Conservation (phyloP, 805 yeast genomes). For the Zygosaccharomyces siamensis region DNA sequence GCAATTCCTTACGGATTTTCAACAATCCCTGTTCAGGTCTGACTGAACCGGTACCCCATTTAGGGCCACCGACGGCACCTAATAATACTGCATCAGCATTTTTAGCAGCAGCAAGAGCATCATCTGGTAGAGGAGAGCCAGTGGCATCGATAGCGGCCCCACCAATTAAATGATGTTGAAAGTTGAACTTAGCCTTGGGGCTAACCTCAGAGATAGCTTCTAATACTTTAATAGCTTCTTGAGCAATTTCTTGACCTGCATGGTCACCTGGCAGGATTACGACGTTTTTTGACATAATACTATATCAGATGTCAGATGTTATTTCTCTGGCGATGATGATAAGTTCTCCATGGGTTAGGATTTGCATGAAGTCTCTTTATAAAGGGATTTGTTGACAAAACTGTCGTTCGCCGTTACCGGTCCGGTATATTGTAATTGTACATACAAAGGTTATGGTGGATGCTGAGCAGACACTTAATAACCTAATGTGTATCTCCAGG, state of each 20-base stretch:
- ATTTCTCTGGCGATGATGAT: background rate
- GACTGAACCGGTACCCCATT: slow-evolving; percentile 96
- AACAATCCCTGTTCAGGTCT: slow-evolving; percentile 97
- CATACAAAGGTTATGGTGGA: background rate
- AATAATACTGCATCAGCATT: slow-evolving; percentile 89
- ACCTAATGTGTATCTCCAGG: too few relatives aligned
- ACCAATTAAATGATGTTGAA: slow-evolving; percentile 83
- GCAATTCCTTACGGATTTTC: slow-evolving; percentile 89
- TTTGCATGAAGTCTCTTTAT: background rate
- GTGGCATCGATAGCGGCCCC: slow-evolving; percentile 98
- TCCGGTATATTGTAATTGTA: background rate
- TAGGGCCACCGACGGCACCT: slow-evolving; percentile 99
- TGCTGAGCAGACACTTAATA: too few relatives aligned
- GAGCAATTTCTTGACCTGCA: slow-evolving; percentile 86
- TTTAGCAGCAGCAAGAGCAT: slow-evolving; percentile 75
- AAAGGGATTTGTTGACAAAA: background rate
- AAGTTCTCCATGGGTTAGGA: background rate
- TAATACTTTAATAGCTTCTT: slow-evolving; percentile 88
- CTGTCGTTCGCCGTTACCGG: slow-evolving; percentile 5
- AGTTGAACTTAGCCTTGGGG: slow-evolving; percentile 60
- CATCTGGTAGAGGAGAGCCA: slow-evolving; percentile 87
- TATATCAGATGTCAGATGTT: background rate
- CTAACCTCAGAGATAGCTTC: slow-evolving; percentile 63
- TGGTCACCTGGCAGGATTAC: slow-evolving; percentile 96
- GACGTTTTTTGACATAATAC: slow-evolving; percentile 49